Percentiles rank a stretch among this genome's conserved stretches.
Conservation (phyloP, 768 basidiomycete genomes). For the Lactarius sanguifluus region DNA sequence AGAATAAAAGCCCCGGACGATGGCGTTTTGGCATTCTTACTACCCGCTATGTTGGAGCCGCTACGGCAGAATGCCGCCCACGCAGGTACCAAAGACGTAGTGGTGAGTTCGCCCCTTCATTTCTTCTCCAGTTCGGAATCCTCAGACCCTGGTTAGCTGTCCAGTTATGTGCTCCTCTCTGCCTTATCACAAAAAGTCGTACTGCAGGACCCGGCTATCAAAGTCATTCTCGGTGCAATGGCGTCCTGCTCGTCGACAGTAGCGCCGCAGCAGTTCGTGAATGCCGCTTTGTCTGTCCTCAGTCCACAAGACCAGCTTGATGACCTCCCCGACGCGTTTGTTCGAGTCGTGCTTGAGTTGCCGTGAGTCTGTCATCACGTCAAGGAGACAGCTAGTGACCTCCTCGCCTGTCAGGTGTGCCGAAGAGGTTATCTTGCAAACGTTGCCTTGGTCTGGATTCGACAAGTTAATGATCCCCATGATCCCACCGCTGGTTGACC, state of each 20-base stretch:
- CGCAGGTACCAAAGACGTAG: slow-evolving; percentile 45
- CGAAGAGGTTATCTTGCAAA: slow-evolving; percentile 47
- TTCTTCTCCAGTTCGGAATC: not conserved
- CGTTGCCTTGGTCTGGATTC: slow-evolving; percentile 49
- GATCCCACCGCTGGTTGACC: slow-evolving; percentile 41
- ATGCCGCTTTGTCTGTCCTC: slow-evolving; percentile 63
- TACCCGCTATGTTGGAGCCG: slow-evolving; percentile 64
- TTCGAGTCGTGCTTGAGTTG: slow-evolving; percentile 15
- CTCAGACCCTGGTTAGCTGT: slow-evolving; percentile 48
- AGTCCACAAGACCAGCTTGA: slow-evolving; percentile 59
- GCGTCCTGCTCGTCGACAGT: slow-evolving; percentile 49
- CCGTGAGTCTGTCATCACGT: slow-evolving; percentile 6
- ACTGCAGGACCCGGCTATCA: slow-evolving; percentile 58
- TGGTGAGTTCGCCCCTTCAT: slow-evolving; percentile 43
- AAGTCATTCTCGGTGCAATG: slow-evolving; percentile 57
- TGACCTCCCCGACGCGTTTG: slow-evolving; percentile 35
- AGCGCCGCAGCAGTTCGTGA: slow-evolving; percentile 58
- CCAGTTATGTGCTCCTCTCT: slow-evolving; percentile 70
- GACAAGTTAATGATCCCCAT: slow-evolving; percentile 60
- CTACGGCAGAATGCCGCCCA: slow-evolving; percentile 37
- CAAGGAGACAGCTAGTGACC: not conserved
- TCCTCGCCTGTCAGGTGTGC: slow-evolving; percentile 41
- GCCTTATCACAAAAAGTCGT: slow-evolving; percentile 66
- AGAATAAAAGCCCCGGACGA: slow-evolving; percentile 58
- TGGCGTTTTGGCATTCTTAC: slow-evolving; percentile 59